phyloP scores from a whole-genome alignment of 495 filamentous ascomycete genomes.

The Penicillium chermesinum region DNA sequence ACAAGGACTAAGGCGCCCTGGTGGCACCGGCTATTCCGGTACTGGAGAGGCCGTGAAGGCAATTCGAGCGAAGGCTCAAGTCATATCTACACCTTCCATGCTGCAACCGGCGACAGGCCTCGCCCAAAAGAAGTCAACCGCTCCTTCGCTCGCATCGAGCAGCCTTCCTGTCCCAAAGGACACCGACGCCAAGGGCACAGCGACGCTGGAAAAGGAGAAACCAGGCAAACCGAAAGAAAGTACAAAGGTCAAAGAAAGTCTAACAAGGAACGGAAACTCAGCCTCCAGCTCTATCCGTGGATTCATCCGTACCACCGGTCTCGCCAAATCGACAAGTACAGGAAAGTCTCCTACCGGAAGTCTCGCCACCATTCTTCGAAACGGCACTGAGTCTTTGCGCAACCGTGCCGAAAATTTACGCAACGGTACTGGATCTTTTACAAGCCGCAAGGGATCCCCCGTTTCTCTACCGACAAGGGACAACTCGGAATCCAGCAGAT shows the following conservation, averaged over 20 bases:
- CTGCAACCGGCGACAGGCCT: slow-evolving; percentile 24
- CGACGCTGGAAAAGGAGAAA: not conserved
- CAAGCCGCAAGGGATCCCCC: slow-evolving; percentile 15
- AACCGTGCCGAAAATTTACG: slow-evolving; percentile 20
- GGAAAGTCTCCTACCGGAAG: slow-evolving; percentile 30
- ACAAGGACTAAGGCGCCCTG: slow-evolving; percentile 22
- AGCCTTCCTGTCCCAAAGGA: not conserved
- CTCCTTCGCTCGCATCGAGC: slow-evolving; percentile 12
- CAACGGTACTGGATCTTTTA: slow-evolving; percentile 13
- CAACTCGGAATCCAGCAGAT: slow-evolving; percentile 25
- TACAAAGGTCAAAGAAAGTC: slow-evolving; percentile 4
- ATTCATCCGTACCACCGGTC: slow-evolving; percentile 39
- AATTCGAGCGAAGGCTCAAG: slow-evolving; percentile 27
- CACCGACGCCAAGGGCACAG: not conserved
- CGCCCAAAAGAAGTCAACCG: slow-evolving; percentile 25
- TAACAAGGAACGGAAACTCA: slow-evolving; percentile 10
- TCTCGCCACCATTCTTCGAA: slow-evolving; percentile 21
- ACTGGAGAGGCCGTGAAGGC: slow-evolving; percentile 31
- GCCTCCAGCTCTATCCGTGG: slow-evolving; percentile 31
- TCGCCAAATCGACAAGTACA: slow-evolving; percentile 22
- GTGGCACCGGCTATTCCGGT: slow-evolving; percentile 17
- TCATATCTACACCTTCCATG: slow-evolving; percentile 29
- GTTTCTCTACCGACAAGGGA: slow-evolving; percentile 19
- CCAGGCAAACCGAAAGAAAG: not conserved
- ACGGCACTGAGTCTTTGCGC: slow-evolving; percentile 21